These are phyloP conservation scores for Incumbomyces delicatus DNA, from an alignment of 2,329 filamentous ascomycete genomes.

Conservation along the genomic window DNA sequence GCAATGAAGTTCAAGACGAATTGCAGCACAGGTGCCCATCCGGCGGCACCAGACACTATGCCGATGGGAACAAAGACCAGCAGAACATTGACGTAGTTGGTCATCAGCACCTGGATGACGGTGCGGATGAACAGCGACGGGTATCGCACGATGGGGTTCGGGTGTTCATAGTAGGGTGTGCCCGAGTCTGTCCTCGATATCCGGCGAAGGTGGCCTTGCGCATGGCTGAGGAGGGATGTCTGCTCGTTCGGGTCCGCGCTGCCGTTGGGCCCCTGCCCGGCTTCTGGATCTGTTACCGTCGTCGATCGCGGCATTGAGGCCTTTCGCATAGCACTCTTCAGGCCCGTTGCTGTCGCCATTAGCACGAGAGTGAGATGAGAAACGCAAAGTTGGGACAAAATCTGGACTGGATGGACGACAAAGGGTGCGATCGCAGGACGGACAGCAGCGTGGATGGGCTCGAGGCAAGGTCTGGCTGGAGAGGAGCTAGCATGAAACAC, in stretches of 20 bases:
- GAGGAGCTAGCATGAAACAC: neutral
- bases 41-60: constrained; percentile 52
- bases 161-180: constrained; percentile 28
- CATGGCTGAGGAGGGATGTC: constrained; percentile 24
- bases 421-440: neutral
- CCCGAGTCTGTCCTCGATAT: constrained; percentile 15
- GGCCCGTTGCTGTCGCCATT: constrained; percentile 3
- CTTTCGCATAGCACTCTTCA: constrained; percentile 7
- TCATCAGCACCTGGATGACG: constrained; percentile 36
- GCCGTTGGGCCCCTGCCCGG: constrained; percentile 21
- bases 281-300: constrained; percentile 13
- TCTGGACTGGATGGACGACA: no score
- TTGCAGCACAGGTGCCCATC: constrained; percentile 47
- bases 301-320: constrained; percentile 12
- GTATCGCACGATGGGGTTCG: constrained; percentile 30
- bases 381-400: neutral
- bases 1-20: constrained; percentile 56
- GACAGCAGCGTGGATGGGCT: neutral
- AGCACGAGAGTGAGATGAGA: neutral
- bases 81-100: constrained; percentile 49
- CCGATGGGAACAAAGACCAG: constrained; percentile 56
- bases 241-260: constrained; percentile 26
- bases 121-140: constrained; percentile 31
- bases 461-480: no score
- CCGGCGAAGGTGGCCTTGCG: constrained; percentile 2